These are phyloP conservation scores for Aspergillus piperis DNA, from an alignment of 2,329 filamentous ascomycete species.

Conservation along the genomic window DNA sequence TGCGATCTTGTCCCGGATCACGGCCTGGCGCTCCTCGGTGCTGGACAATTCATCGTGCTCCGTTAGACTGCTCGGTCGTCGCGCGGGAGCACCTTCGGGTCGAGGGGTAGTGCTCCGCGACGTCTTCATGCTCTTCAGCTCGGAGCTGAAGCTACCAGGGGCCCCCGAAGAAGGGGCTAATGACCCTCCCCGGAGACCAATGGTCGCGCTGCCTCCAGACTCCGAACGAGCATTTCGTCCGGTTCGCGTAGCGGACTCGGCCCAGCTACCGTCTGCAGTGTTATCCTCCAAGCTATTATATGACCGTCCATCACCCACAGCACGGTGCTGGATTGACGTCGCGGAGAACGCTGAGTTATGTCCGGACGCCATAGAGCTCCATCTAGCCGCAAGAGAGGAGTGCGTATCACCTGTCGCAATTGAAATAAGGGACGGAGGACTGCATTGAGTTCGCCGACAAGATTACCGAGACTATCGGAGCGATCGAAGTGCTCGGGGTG, in stretches of 20 bases:
- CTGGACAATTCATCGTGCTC: conserved; percentile 64
- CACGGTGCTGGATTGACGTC: conserved; percentile 45
- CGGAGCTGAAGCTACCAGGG: conserved; percentile 84
- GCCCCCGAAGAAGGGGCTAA: conserved; percentile 70
- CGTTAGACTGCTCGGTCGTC: conserved; percentile 45
- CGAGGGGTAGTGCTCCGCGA: conserved; percentile 63
- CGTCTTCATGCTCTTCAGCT: conserved; percentile 69
- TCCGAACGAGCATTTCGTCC: conserved; percentile 53
- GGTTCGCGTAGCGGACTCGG: conserved; percentile 33
- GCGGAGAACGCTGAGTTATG: conserved; percentile 45
- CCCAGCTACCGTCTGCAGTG: conserved; percentile 42
- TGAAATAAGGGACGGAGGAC: conserved; percentile 25
- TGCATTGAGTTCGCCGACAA: conserved; percentile 32
- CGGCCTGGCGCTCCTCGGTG: conserved; percentile 72
- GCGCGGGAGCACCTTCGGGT: conserved; percentile 58
- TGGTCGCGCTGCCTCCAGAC: conserved; percentile 61
- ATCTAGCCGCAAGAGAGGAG: conserved; percentile 39
- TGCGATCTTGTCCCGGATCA: conserved; percentile 80
- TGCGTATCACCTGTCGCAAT: conserved; percentile 40
- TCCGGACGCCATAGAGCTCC: conserved; percentile 49
- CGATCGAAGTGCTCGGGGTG: background rate
- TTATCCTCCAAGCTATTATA: conserved; percentile 43
- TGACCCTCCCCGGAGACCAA: conserved; percentile 65
- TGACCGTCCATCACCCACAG: conserved; percentile 39
- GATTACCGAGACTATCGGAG: conserved; percentile 3